phyloP scores from a whole-genome alignment of 2,329 filamentous ascomycete genomes.

The Xylaria multiplex region DNA sequence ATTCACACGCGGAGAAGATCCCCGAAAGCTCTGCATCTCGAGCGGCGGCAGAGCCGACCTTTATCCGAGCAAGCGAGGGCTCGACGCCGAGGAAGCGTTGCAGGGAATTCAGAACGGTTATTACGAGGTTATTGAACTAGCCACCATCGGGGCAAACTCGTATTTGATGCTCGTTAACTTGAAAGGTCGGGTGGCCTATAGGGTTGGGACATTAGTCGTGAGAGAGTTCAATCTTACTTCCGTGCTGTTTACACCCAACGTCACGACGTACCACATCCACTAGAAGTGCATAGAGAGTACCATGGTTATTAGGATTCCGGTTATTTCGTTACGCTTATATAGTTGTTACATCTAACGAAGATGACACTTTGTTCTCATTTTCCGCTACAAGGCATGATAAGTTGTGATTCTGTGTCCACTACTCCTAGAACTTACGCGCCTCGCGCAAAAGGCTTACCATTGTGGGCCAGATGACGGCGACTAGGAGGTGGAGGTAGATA shows the following conservation, averaged over 20 bases:
- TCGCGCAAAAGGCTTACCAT: too few species aligned
- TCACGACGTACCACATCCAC: background rate
- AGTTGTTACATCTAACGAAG: too few species aligned
- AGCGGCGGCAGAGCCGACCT: constrained; percentile 4
- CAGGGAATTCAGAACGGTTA: constrained; percentile 22
- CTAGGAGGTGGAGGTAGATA: too few species aligned
- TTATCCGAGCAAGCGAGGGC: constrained; percentile 28
- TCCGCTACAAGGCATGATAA: too few species aligned
- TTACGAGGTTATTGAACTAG: constrained; percentile 31
- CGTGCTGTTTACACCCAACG: background rate
- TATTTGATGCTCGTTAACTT: constrained; percentile 32
- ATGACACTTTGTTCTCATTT: too few species aligned
- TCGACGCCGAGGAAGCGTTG: constrained; percentile 21
- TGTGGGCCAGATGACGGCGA: too few species aligned
- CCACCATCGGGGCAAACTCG: constrained; percentile 16
- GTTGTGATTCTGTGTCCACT: too few species aligned
- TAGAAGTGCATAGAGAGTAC: too few species aligned
- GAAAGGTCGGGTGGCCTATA: constrained; percentile 20
- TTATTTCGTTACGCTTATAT: too few species aligned
- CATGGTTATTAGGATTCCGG: too few species aligned
- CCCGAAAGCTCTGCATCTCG: background rate
- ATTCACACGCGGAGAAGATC: constrained; percentile 14
- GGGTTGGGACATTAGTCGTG: constrained; percentile 24
- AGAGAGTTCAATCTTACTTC: background rate
- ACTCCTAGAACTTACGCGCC: too few species aligned